Evolutionary conservation across 768 basidiomycete species (phyloP).

Genomic region (Leccinum longicurvipes): DNA sequence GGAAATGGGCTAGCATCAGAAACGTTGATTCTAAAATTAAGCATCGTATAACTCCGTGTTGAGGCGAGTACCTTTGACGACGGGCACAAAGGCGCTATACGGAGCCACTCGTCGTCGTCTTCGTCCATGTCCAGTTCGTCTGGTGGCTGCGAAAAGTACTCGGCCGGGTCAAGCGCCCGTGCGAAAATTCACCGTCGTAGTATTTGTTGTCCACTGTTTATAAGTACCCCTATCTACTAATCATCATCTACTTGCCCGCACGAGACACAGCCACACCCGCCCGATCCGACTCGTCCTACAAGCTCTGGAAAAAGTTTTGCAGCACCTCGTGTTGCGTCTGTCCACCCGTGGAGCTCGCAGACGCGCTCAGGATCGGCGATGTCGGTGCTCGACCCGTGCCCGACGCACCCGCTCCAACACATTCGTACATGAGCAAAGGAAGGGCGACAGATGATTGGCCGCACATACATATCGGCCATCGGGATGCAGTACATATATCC

Average conservation of each 20-base stretch:
- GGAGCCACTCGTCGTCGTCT: conserved; percentile 60
- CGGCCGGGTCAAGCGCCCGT: conserved; percentile 39
- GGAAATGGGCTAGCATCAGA: no score
- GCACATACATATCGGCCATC: no score
- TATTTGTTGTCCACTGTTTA: conserved; percentile 21
- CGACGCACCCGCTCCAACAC: conserved; percentile 31
- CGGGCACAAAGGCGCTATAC: conserved; percentile 34
- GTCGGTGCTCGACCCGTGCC: conserved; percentile 35
- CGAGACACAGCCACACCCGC: conserved; percentile 31
- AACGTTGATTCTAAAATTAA: no score
- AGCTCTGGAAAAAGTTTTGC: conserved; percentile 84
- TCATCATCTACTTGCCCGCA: conserved; percentile 1
- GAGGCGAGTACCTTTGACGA: conserved; percentile 52
- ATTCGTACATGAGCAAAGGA: no score
- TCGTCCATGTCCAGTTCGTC: conserved; percentile 61
- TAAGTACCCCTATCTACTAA: not conserved
- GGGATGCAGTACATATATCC: no score
- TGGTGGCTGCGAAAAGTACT: conserved; percentile 49
- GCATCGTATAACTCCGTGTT: conserved; percentile 67
- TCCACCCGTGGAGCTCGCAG: conserved; percentile 48
- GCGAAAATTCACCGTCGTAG: conserved; percentile 17
- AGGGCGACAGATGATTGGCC: no score
- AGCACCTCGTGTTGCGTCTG: conserved; percentile 79
- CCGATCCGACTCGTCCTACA: conserved; percentile 69
- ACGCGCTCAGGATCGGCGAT: conserved; percentile 36